Evolutionary conservation across 192 early-diverging fungal species (phyloP), one percentile per base, ranked within the genome.

Genomic region (Coemansia sp.): DNA sequence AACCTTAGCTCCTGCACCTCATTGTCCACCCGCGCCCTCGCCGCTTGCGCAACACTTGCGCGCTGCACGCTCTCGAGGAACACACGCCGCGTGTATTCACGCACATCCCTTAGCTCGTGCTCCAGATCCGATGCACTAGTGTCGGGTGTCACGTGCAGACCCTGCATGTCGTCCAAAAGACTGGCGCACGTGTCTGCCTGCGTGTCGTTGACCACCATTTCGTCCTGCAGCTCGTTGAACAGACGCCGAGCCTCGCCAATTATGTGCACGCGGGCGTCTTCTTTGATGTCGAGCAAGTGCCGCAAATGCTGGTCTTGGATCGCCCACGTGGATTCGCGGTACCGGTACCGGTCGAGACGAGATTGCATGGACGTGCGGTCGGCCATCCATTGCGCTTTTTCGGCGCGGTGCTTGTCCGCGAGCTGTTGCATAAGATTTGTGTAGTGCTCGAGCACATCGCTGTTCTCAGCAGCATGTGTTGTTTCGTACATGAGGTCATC

Each of bases 201-300:
- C 26, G 66, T 64, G 36, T 57, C 60, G 5, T 54, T 55, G 3
- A 58, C 59, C 1, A 31, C 65, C 2, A 59, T 60, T 31, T 66
- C 64, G 21, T 74, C 71, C 58, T 71, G 68, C 64, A 80, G 53
- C 64, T 80, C 77, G 48, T 48, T 23, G 42, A 70, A 80, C 20
- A 80, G 57, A 9, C 12, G 31, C 1, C 71, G 71, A 1, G 77
- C 77, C 51, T 80, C 71, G 21, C 59, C 57, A 20, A 80, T 72
- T 65, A 80, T 74, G n/a, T 80, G 71, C 55, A 36, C 22, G 5
- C 77, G 77, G 11, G 77, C 77, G 6, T 66, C 71, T 25, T 80
- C 77, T 23, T 31, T 74, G 22, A 65, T 48, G 12, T 48, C 68
- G 36, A 80, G 46, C 20, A 56, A 23, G 20, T 64, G 20, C 9